phyloP scores from a whole-genome alignment of 2,329 filamentous ascomycete genomes.

The Penicillium sumatraense region DNA sequence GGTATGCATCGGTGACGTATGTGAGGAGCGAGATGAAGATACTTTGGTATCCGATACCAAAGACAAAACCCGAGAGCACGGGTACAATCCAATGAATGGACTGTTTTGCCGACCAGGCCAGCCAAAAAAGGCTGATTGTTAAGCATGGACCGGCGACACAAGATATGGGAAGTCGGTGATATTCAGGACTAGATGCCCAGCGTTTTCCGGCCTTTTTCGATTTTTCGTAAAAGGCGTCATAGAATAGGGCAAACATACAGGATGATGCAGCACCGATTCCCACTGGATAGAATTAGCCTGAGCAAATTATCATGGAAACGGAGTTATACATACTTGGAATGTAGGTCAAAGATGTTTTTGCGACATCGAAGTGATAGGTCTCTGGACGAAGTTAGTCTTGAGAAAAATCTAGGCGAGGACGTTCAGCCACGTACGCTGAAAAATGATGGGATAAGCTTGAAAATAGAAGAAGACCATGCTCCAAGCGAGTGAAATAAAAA shows the following conservation, averaged over 20 bases:
- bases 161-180: constrained; percentile 71
- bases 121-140: constrained; percentile 56
- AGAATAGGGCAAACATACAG: constrained; percentile 66
- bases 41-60: constrained; percentile 65
- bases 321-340: constrained; percentile 55
- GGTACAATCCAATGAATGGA: constrained; percentile 60
- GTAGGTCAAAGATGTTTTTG: constrained; percentile 69
- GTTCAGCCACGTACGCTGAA: constrained; percentile 47
- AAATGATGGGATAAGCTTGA: constrained; percentile 74
- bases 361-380: constrained; percentile 67
- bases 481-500: constrained; percentile 74
- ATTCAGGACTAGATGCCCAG: constrained; percentile 64
- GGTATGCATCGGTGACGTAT: constrained; percentile 71
- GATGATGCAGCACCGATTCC: constrained; percentile 65
- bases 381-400: constrained; percentile 26
- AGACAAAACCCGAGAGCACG: constrained; percentile 64
- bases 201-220: constrained; percentile 54
- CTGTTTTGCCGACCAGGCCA: constrained; percentile 62
- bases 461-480: constrained; percentile 75
- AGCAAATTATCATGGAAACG: background rate
- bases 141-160: constrained; percentile 71
- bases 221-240: constrained; percentile 63
- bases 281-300: constrained; percentile 42
- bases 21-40: constrained; percentile 69
- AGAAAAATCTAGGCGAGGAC: background rate